Evolutionary conservation across 2,329 filamentous ascomycete species (phyloP).

Genomic region (Hymenoscyphus infarciens): DNA sequence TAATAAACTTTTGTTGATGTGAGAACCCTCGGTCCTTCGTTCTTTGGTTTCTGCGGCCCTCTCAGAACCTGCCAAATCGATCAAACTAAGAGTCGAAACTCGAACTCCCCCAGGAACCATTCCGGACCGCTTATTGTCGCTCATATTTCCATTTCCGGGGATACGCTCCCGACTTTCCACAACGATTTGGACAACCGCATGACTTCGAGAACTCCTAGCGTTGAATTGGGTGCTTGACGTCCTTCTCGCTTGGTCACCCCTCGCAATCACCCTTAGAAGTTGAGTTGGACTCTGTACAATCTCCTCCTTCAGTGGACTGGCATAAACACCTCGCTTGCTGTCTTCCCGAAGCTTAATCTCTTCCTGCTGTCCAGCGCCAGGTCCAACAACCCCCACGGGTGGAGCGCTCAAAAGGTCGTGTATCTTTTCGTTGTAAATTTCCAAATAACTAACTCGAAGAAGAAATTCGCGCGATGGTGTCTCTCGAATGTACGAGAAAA

Average conservation of each 20-base stretch:
- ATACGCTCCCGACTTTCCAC: constrained; percentile 92
- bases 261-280: constrained; percentile 86
- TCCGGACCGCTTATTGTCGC: constrained; percentile 63
- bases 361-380: constrained; percentile 61
- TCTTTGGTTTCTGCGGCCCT: constrained; percentile 95
- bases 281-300: constrained; percentile 98
- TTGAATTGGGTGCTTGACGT: constrained; percentile 98
- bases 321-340: constrained; percentile 93
- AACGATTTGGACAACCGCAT: constrained; percentile 97
- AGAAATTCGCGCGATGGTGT: constrained; percentile 93
- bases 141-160: constrained; percentile 45
- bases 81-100: constrained; percentile 90
- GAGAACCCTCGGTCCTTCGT: constrained; percentile 86
- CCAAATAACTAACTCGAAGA: constrained; percentile 92
- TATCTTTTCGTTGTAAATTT: constrained; percentile 98
- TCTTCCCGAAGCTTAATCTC: constrained; percentile 98
- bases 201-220: constrained; percentile 90
- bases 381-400: constrained; percentile 51
- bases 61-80: constrained; percentile 94
- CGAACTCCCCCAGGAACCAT: constrained; percentile 83
- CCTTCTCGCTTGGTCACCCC: constrained; percentile 84
- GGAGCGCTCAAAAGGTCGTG: constrained; percentile 85
- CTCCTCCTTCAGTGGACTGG: constrained; percentile 92
- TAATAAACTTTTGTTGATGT: constrained; percentile 97
- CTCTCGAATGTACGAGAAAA: constrained; percentile 98